Evolutionary conservation across 2,329 filamentous ascomycete genomes (phyloP), one percentile per base, ranked within the genome.

Genomic region (Chlorencoelia australis): DNA sequence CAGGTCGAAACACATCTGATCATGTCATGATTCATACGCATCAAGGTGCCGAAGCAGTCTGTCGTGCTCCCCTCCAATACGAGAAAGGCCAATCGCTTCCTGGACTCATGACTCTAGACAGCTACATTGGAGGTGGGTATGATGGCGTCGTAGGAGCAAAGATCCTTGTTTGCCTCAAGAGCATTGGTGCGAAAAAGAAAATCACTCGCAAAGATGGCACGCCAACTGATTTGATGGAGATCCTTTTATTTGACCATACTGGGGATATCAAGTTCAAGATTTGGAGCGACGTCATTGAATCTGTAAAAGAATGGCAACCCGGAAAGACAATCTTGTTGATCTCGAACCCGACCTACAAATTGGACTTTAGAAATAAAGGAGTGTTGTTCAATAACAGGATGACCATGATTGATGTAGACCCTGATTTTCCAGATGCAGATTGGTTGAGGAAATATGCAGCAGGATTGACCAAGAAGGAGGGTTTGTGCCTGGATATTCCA

Each of bases 181-280:
- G 67, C 38, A 61, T 78, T 35, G 70, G 72, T 0, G 61, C 62
- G 5, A 64, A 61, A 33, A 72, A 68, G 53, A 65, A 47, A 57
- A 61, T 75, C 19, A 61, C 62, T 3, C 67, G 63, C 39, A 71
- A 68, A 43, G 63, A 61, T 18, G 60, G 64, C 26, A 59, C 49
- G 3, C 52, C 57, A n/a, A 57, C 61, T 1, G 61, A 69, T 19
- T 58, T 71, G 9, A 49, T 68, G 17, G 68, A 69, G 30, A 54
- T 78, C 4, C 57, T 60, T 4, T 55, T 78, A 7, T 73, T 74
- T 46, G 75, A 79, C 50, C 65, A 77, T 46, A 76, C 72, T 1
- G 64, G 63, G 2, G 64, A 66, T 41, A 66, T 65, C 4, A 57
- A 61, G 2, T 55, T 78, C n/a, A 71, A 65, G 11, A 56, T 77